Conservation (phyloP, 2,329 filamentous ascomycete species). For the Phialophora macrospora region DNA sequence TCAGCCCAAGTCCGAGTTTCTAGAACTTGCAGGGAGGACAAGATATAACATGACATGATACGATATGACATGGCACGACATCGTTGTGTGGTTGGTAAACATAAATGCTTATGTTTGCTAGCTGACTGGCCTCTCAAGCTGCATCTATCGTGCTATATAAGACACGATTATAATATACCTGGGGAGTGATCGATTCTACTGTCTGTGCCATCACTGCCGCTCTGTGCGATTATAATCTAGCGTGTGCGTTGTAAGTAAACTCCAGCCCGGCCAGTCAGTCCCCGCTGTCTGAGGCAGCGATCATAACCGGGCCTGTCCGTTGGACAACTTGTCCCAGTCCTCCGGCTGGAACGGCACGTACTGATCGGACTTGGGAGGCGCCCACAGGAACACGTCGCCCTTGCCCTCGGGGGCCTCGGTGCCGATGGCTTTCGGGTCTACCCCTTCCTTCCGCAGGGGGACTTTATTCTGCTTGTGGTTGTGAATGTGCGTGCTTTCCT, state of each 20-base stretch:
- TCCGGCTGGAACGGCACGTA: slow-evolving; percentile 33
- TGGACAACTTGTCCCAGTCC: slow-evolving; percentile 31
- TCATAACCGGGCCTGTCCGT: slow-evolving; percentile 41
- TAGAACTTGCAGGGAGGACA: too few species aligned
- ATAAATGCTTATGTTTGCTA: too few species aligned
- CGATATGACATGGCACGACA: too few species aligned
- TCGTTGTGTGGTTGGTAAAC: too few species aligned
- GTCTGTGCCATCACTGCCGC: neutral
- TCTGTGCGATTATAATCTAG: neutral
- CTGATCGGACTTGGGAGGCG: slow-evolving; percentile 29
- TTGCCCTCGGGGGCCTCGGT: slow-evolving; percentile 35
- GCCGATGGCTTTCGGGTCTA: slow-evolving; percentile 36
- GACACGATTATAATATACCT: neutral
- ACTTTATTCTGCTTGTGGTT: slow-evolving; percentile 84
- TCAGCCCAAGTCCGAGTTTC: too few species aligned
- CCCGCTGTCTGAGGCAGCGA: slow-evolving; percentile 35
- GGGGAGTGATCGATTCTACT: neutral
- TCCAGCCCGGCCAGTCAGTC: neutral
- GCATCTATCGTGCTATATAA: neutral
- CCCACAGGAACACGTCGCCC: slow-evolving; percentile 44
- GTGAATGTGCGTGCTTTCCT: slow-evolving; percentile 65
- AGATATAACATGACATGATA: too few species aligned
- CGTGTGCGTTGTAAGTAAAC: neutral
- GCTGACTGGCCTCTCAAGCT: neutral
- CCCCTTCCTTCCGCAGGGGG: slow-evolving; percentile 54